Evolutionary conservation across 179 eudicot species (phyloP).

Genomic region (Heliamphora pulchella): DNA sequence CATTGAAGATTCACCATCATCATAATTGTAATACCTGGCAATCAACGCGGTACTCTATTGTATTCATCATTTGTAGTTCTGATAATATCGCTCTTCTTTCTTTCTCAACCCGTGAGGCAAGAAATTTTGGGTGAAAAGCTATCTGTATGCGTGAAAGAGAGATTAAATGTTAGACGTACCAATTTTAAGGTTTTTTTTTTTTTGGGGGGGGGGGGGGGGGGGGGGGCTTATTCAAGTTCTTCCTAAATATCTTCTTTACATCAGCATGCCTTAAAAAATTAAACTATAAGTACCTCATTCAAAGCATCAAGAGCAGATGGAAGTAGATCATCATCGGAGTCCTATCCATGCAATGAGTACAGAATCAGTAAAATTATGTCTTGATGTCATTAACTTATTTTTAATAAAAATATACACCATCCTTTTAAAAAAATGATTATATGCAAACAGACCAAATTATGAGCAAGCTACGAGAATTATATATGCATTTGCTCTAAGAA

Average conservation of each 20-base stretch:
- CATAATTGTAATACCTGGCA: slow-evolving; percentile 59
- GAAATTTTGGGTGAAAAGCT: slow-evolving; percentile 91
- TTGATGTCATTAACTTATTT: neutral
- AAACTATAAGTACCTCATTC: slow-evolving; percentile 60
- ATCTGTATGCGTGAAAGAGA: slow-evolving; percentile 44
- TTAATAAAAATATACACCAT: neutral
- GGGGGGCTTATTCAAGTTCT: too few species aligned
- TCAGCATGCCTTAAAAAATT: neutral
- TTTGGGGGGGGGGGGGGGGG: neutral
- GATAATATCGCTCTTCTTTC: slow-evolving; percentile 97
- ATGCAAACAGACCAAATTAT: neutral
- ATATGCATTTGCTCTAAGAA: neutral
- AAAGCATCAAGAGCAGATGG: slow-evolving; percentile 95
- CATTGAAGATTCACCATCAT: neutral
- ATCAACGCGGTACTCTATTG: slow-evolving; percentile 99
- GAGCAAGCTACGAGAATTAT: neutral
- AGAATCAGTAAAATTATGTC: neutral
- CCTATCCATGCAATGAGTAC: slow-evolving; percentile 37
- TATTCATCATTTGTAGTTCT: slow-evolving; percentile 99
- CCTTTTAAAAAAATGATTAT: neutral
- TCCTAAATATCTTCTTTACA: slow-evolving; percentile 2
- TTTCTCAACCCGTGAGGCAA: slow-evolving; percentile 95
- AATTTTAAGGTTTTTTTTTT: too few species aligned
- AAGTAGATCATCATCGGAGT: slow-evolving; percentile 79
- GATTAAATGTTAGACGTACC: neutral